Evolutionary conservation across 2,329 filamentous ascomycete species (phyloP), one percentile per base, ranked within the genome.

Genomic region (Alternaria solani): DNA sequence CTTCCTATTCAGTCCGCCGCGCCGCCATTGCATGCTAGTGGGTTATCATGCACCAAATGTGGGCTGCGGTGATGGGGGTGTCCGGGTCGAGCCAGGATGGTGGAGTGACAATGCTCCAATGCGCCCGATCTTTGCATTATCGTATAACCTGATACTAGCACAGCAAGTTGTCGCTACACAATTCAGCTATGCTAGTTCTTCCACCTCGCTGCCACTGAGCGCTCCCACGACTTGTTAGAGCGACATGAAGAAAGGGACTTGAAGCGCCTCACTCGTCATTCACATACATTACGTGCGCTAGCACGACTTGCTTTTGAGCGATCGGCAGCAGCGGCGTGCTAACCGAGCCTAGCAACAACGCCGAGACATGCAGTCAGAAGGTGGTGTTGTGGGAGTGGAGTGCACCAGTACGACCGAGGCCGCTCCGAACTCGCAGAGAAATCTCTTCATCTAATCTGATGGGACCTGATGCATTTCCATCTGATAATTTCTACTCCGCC

Each of bases 261-360:
- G 52, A 61, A 63, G 62, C 65, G 68, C 67, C 67, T 66, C 68
- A 48, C 51, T 68, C 73, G 70, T 75, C 73, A 74, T 68, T 44
- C 54, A 41, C 46, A 42, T 48, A 55, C 65, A 42, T 46, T 51
- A 56, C 38, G 25, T 51, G 55, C 41, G 51, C 62, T 48, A 54
- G 42, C 52, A 62, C 52, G 61, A 66, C 63, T 54, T 53, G 61
- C 59, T 62, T 59, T 61, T 51, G 58, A 57, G 51, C 23, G 63
- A 69, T 69, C 61, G 65, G 54, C 63, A 38, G 51, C 42, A 57
- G 47, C 64, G 56, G 62, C 57, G 51, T 56, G 61, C 66, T 68
- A 68, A 64, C 71, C 67, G 32, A 52, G 56, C 59, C 20, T 49
- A 63, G 74, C 58, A 70, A 57, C 47, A 67, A 46, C 56, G 36